These are phyloP conservation scores for Chamaenerion angustifolium DNA, from an alignment of 345 rosid genomes.

Conservation along the genomic window DNA sequence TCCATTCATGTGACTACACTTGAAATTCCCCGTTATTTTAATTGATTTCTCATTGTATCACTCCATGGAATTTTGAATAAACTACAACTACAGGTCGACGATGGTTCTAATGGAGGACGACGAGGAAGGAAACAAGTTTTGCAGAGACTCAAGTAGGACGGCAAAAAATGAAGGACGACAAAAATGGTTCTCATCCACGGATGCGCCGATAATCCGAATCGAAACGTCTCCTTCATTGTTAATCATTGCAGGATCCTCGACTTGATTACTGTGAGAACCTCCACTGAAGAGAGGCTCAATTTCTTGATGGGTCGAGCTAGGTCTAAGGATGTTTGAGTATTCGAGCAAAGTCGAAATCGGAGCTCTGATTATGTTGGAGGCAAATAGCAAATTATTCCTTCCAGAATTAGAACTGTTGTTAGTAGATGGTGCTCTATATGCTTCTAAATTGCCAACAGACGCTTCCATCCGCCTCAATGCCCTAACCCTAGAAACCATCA, in stretches of 20 bases:
- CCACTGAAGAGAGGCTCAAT: background rate
- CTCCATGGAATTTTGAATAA: too few relatives aligned
- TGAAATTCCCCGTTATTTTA: too few relatives aligned
- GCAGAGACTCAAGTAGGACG: too few relatives aligned
- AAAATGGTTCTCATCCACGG: conserved; percentile 7
- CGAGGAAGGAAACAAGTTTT: too few relatives aligned
- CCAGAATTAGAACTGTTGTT: conserved; percentile 28
- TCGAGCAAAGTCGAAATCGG: conserved; percentile 21
- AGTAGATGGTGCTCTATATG: conserved; percentile 43
- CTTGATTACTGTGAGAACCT: background rate
- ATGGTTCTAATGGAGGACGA: too few relatives aligned
- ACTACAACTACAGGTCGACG: too few relatives aligned
- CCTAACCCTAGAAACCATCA: conserved; percentile 41
- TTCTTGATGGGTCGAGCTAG: conserved; percentile 3
- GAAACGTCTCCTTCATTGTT: conserved; percentile 22
- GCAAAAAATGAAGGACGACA: too few relatives aligned
- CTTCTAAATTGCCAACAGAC: conserved; percentile 47
- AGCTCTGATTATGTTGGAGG: conserved; percentile 31
- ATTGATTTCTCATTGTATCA: too few relatives aligned
- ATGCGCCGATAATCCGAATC: conserved; percentile 26
- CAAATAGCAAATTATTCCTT: conserved; percentile 52
- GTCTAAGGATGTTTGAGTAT: conserved; percentile 14
- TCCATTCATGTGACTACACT: too few relatives aligned
- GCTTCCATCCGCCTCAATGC: conserved; percentile 57
- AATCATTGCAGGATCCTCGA: conserved; percentile 3